Evolutionary conservation across 495 filamentous ascomycete genomes (phyloP).

Genomic region (Durotheca rogersii): DNA sequence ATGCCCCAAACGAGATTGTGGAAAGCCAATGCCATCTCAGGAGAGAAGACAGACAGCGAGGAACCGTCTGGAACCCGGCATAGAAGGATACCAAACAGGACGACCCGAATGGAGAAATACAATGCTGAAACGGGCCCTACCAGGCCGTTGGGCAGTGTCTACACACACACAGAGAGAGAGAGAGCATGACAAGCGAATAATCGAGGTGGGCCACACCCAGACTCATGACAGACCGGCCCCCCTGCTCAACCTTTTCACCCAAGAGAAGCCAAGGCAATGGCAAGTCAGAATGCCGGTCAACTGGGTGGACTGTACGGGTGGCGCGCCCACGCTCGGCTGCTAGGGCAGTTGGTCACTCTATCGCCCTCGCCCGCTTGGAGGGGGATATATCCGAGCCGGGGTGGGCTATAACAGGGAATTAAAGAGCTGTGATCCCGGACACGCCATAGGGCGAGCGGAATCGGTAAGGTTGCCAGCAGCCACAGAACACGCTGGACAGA

Average conservation of each 20-base stretch:
- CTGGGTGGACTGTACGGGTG: constrained; percentile 33
- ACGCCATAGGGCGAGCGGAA: constrained; percentile 44
- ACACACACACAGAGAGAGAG: no score
- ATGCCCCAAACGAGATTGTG: constrained; percentile 42
- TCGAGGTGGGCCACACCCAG: constrained; percentile 37
- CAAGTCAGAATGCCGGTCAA: constrained; percentile 37
- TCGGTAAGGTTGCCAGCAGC: constrained; percentile 36
- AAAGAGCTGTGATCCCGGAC: constrained; percentile 44
- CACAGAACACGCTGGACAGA: constrained; percentile 33
- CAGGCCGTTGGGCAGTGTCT: constrained; percentile 47
- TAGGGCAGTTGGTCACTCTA: constrained; percentile 30
- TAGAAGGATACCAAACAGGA: constrained; percentile 49
- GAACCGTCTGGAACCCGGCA: constrained; percentile 46
- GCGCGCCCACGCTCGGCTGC: constrained; percentile 37
- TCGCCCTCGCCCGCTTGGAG: constrained; percentile 38
- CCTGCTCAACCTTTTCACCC: constrained; percentile 34
- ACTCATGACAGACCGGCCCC: constrained; percentile 35
- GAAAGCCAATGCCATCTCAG: constrained; percentile 34
- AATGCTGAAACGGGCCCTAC: constrained; percentile 52
- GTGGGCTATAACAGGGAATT: constrained; percentile 46
- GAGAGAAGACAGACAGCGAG: no score
- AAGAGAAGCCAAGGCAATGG: constrained; percentile 36
- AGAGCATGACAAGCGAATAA: constrained; percentile 49
- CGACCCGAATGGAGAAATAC: constrained; percentile 44
- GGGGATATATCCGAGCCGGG: constrained; percentile 46